Percentiles rank a stretch among this genome's conserved stretches.
Conservation (phyloP, 2,329 filamentous ascomycete species). For the Arthroderma sp. region DNA sequence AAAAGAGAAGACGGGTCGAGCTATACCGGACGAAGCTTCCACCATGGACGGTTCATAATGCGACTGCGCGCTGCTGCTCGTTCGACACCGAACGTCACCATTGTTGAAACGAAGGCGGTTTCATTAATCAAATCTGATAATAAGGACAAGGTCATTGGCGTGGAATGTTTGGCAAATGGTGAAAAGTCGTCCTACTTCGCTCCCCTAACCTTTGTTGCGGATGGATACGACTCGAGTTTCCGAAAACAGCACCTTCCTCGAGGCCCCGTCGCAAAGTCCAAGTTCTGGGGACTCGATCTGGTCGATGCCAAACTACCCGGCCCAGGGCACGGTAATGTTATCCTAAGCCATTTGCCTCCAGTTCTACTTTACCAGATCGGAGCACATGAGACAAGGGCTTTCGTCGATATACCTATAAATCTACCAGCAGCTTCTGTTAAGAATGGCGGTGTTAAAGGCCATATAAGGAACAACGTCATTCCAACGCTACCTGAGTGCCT, state of each 20-base stretch:
- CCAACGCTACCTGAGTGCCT: conserved; percentile 61
- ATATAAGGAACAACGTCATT: conserved; percentile 67
- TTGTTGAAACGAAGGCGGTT: conserved; percentile 79
- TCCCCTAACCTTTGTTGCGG: conserved; percentile 72
- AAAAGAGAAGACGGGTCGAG: conserved; percentile 36
- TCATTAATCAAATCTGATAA: conserved; percentile 58
- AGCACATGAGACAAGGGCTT: conserved; percentile 77
- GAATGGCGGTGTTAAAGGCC: conserved; percentile 70
- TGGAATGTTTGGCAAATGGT: conserved; percentile 57
- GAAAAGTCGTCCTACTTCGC: conserved; percentile 71
- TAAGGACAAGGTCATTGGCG: conserved; percentile 64
- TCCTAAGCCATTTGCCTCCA: conserved; percentile 64
- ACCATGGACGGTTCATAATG: conserved; percentile 87
- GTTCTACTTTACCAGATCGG: conserved; percentile 95
- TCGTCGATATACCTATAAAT: conserved; percentile 75
- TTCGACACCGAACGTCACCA: conserved; percentile 66
- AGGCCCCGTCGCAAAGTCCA: conserved; percentile 59
- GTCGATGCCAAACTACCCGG: conserved; percentile 71
- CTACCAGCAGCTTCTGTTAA: conserved; percentile 58
- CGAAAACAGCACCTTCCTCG: conserved; percentile 61
- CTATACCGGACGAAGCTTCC: conserved; percentile 69
- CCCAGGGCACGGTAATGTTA: conserved; percentile 69
- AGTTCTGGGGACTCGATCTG: conserved; percentile 88
- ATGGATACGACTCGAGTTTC: conserved; percentile 88
- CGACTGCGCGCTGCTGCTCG: conserved; percentile 64